Evolutionary conservation across 495 filamentous ascomycete species (phyloP).

Genomic region (Xylaria scruposa): DNA sequence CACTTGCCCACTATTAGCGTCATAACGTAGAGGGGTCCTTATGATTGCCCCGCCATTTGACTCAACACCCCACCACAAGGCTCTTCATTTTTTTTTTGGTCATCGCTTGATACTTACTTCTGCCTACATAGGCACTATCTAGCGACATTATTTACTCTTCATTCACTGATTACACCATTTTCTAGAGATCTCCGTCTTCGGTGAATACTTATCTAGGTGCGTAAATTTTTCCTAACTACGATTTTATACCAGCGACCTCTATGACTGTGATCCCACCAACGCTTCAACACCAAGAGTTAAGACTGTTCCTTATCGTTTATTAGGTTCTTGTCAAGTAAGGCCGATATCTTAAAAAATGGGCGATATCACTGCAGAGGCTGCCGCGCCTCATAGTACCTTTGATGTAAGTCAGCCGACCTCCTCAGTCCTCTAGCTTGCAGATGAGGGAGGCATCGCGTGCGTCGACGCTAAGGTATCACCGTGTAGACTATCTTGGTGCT

Average conservation of each 20-base stretch:
- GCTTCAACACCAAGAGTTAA: neutral
- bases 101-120: neutral
- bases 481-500: constrained; percentile 66
- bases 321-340: constrained; percentile 1
- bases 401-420: constrained; percentile 28
- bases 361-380: constrained; percentile 23
- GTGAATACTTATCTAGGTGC: neutral
- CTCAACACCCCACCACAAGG: constrained; percentile 16
- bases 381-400: constrained; percentile 33
- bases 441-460: constrained; percentile 4
- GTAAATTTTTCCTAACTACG: neutral
- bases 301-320: constrained; percentile 6
- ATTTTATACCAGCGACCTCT: neutral
- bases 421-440: neutral
- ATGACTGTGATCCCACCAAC: neutral
- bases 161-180: neutral
- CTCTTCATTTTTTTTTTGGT: constrained; percentile 17
- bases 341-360: constrained; percentile 20
- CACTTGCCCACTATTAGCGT: constrained; percentile 14
- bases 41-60: constrained; percentile 23
- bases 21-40: neutral
- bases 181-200: constrained; percentile 7
- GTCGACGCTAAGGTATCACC: constrained; percentile 7
- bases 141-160: neutral
- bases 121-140: neutral